Conservation (phyloP, 192 early-diverging fungal species). For the Backusella tuberculispora region DNA sequence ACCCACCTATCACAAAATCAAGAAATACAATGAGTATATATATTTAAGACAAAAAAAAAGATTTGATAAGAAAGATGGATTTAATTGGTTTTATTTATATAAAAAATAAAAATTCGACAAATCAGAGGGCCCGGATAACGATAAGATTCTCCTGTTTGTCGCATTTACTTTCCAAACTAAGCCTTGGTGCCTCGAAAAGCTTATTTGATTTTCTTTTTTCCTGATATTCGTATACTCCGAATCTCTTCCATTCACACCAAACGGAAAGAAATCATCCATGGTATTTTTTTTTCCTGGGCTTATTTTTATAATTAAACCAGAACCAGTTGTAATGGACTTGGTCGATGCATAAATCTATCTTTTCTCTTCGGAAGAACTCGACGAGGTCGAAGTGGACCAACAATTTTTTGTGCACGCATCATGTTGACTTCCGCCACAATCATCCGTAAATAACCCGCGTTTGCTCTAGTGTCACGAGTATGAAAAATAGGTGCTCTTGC, state of each 20-base stretch:
- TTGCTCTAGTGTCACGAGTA: conserved; percentile 46
- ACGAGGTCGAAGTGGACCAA: conserved; percentile 50
- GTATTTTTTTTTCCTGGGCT: not conserved
- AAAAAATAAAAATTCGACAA: not conserved
- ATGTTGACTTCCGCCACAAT: conserved; percentile 58
- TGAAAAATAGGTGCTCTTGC: not conserved
- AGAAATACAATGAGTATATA: not conserved
- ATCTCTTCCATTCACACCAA: not conserved
- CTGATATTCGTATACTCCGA: not conserved
- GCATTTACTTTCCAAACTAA: not conserved
- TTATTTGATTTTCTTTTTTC: conserved; percentile 4
- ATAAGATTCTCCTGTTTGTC: not conserved
- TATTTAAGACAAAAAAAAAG: not conserved
- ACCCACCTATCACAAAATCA: not conserved
- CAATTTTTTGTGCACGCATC: conserved; percentile 55
- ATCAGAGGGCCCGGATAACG: not conserved
- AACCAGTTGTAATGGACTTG: conserved; percentile 21
- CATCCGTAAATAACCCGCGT: conserved; percentile 55
- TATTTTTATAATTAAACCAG: not conserved
- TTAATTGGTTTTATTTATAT: conserved; percentile 3
- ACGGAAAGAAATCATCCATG: not conserved
- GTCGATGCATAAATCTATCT: conserved; percentile 34
- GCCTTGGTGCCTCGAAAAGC: conserved; percentile 11
- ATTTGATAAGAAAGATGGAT: not conserved
- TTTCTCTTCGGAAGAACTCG: conserved; percentile 45